These are phyloP conservation scores for Hymenoscyphus occultus DNA, from an alignment of 2,329 filamentous ascomycete genomes.

Conservation along the genomic window DNA sequence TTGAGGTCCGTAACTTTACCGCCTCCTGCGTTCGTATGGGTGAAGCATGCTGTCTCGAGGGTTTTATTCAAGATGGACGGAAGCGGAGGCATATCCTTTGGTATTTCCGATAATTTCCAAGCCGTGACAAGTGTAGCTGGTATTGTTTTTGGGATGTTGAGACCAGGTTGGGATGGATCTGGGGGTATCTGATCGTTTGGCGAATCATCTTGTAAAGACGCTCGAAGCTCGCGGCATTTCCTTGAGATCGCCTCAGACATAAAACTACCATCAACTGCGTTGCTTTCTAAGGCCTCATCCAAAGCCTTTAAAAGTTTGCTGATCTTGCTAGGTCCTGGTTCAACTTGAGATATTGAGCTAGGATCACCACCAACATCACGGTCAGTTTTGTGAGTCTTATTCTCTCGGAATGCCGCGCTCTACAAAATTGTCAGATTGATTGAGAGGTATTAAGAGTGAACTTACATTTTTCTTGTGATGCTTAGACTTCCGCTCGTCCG, in stretches of 20 bases:
- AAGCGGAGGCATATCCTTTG: conserved; percentile 51
- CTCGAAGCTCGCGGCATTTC: conserved; percentile 26
- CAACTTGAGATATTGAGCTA: neutral
- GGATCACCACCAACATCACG: neutral
- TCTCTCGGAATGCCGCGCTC: neutral
- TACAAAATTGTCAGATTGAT: neutral
- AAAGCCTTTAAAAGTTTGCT: conserved; percentile 28
- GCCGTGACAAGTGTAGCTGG: conserved; percentile 39
- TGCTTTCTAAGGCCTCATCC: conserved; percentile 27
- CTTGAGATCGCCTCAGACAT: conserved; percentile 10
- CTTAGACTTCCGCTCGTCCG: conserved; percentile 8
- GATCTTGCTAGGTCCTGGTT: conserved; percentile 17
- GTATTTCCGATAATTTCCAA: conserved; percentile 52
- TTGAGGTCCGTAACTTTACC: conserved; percentile 32
- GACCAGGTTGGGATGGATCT: conserved; percentile 3
- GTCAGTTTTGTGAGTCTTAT: neutral
- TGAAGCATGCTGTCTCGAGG: conserved; percentile 64
- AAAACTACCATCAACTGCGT: conserved; percentile 24
- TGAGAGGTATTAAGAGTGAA: neutral
- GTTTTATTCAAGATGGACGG: conserved; percentile 58
- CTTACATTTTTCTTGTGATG: conserved; percentile 18
- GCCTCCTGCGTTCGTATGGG: conserved; percentile 46
- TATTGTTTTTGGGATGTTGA: conserved; percentile 25
- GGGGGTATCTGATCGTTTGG: conserved; percentile 7
- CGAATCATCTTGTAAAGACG: conserved; percentile 15